Evolutionary conservation across 2,329 filamentous ascomycete genomes (phyloP).

Genomic region (Verticillium albo-atrum): DNA sequence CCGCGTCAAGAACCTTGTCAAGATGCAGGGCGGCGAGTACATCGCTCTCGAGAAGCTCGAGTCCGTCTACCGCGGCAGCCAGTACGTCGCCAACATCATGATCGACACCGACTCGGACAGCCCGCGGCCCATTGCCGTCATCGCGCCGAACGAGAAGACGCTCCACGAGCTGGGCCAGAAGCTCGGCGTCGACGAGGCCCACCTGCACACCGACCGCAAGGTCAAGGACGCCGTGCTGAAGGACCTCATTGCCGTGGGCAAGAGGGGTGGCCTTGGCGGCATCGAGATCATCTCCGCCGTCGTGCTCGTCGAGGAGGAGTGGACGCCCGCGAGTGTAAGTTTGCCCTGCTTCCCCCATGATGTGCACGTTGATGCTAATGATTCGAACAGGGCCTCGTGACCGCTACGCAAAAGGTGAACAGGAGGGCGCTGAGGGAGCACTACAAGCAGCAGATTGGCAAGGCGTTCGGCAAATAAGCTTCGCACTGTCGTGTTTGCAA

Average conservation of each 20-base stretch:
- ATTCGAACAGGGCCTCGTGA: slow-evolving; percentile 50
- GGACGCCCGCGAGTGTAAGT: slow-evolving; percentile 81
- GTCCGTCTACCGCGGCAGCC: slow-evolving; percentile 76
- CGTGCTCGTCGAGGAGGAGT: slow-evolving; percentile 79
- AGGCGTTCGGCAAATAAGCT: slow-evolving; percentile 23
- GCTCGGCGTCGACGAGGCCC: slow-evolving; percentile 60
- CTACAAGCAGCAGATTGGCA: slow-evolving; percentile 48
- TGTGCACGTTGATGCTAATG: slow-evolving; percentile 3
- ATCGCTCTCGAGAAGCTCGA: slow-evolving; percentile 96
- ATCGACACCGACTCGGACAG: slow-evolving; percentile 74
- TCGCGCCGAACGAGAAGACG: slow-evolving; percentile 63
- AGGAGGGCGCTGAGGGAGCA: slow-evolving; percentile 44
- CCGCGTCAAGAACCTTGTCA: slow-evolving; percentile 97
- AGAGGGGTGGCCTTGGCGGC: slow-evolving; percentile 59
- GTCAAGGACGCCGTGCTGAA: slow-evolving; percentile 58
- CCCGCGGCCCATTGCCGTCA: slow-evolving; percentile 76
- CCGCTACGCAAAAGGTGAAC: slow-evolving; percentile 59
- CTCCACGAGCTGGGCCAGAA: slow-evolving; percentile 56
- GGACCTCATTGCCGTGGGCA: slow-evolving; percentile 62
- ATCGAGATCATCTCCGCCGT: slow-evolving; percentile 76
- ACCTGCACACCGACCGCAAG: slow-evolving; percentile 64
- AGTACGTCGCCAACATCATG: slow-evolving; percentile 82
- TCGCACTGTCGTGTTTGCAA: background rate
- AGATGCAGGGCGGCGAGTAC: slow-evolving; percentile 93
- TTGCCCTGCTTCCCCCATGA: background rate